phyloP scores from a whole-genome alignment of 345 rosid species.

The Camelina sativa region DNA sequence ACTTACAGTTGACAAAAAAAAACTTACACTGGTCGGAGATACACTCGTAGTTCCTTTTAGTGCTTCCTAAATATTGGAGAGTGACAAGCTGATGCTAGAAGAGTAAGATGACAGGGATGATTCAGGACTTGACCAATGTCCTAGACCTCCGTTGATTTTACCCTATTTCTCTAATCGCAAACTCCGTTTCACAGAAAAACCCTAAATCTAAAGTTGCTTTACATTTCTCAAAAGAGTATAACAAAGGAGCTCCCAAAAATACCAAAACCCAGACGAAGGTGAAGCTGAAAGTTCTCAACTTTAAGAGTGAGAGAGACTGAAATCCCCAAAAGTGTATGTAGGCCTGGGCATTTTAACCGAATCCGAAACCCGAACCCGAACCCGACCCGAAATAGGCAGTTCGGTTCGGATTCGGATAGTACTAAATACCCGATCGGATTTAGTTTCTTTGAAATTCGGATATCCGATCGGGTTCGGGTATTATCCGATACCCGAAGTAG shows the following conservation, averaged over 20 bases:
- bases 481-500: too few relatives aligned
- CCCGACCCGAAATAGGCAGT: too few relatives aligned
- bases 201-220: background rate
- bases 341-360: too few relatives aligned
- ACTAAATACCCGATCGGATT: too few relatives aligned
- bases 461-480: too few relatives aligned
- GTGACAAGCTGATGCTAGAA: background rate
- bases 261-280: background rate
- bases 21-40: background rate
- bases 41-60: background rate
- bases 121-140: background rate
- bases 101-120: background rate
- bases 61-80: background rate
- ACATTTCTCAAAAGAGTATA: background rate
- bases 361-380: too few relatives aligned
- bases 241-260: background rate
- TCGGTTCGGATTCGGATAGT: too few relatives aligned
- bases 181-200: background rate
- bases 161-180: background rate
- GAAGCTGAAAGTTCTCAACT: background rate
- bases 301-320: background rate
- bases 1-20: background rate
- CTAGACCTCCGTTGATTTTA: background rate
- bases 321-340: background rate
- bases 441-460: too few relatives aligned